A percentile compares a stretch with the other conserved stretches of the same genome.
These are phyloP conservation scores for Podosphaera fusca DNA, from an alignment of 2,329 filamentous ascomycete genomes.

Conservation along the genomic window DNA sequence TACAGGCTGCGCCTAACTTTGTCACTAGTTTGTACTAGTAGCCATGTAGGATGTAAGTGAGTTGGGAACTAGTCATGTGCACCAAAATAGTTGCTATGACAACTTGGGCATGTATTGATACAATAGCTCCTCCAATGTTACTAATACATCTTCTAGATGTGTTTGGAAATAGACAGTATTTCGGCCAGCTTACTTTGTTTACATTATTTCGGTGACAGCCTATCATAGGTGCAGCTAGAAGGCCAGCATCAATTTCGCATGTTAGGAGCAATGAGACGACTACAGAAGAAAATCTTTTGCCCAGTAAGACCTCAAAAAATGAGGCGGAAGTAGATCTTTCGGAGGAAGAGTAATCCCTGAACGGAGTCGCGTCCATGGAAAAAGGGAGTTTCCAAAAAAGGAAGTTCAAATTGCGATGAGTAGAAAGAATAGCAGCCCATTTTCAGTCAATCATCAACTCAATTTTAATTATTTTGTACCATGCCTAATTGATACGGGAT, in stretches of 20 bases:
- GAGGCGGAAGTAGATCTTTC: background rate
- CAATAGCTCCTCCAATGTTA: no score
- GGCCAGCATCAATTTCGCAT: background rate
- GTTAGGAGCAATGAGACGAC: background rate
- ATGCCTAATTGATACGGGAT: background rate
- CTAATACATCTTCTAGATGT: no score
- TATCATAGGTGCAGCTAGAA: background rate
- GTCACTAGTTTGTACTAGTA: no score
- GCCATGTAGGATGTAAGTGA: no score
- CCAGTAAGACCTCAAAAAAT: background rate
- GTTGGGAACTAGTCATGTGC: no score
- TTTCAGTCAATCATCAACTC: background rate
- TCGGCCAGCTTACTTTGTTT: no score
- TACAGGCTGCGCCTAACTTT: no score
- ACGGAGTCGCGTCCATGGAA: background rate
- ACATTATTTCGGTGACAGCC: no score
- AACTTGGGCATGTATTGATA: no score
- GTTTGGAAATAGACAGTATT: no score
- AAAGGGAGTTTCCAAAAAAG: background rate
- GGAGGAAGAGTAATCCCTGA: background rate
- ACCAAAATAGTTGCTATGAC: no score
- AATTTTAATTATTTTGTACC: background rate
- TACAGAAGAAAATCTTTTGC: background rate
- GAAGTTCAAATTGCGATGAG: background rate
- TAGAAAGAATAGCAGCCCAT: background rate